These are phyloP conservation scores for Quercus cerris DNA, from an alignment of 306 rosid genomes.

Conservation along the genomic window DNA sequence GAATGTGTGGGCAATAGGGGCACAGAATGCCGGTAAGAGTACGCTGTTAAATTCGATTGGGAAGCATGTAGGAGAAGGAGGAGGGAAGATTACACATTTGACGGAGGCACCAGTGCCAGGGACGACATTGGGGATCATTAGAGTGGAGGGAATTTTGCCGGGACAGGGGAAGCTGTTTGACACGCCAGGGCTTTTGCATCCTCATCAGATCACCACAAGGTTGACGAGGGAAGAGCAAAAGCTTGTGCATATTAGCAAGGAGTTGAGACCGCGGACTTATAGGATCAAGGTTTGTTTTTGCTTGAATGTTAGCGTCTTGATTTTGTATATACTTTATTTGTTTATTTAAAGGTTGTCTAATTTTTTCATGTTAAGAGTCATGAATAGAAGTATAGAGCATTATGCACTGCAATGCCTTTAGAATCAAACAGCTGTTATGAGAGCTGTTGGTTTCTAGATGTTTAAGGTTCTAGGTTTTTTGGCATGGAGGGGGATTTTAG, in stretches of 20 bases:
- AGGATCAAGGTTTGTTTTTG: constrained; percentile 70
- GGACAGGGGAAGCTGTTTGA: constrained; percentile 82
- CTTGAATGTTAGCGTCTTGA: background rate
- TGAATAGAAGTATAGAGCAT: background rate
- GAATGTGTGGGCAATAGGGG: constrained; percentile 90
- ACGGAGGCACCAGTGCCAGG: constrained; percentile 97
- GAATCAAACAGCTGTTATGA: too few species aligned
- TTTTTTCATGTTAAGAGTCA: background rate
- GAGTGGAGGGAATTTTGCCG: constrained; percentile 89
- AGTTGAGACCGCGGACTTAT: constrained; percentile 89
- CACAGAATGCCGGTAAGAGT: constrained; percentile 97
- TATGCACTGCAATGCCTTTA: background rate
- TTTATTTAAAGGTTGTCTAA: too few species aligned
- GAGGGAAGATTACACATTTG: constrained; percentile 66
- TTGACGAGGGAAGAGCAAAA: constrained; percentile 83
- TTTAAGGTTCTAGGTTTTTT: background rate
- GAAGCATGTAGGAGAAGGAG: constrained; percentile 56
- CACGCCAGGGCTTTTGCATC: constrained; percentile 90
- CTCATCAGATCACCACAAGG: constrained; percentile 81
- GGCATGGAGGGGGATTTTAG: background rate
- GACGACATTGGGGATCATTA: constrained; percentile 86
- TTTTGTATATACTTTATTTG: too few species aligned
- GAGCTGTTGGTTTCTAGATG: background rate
- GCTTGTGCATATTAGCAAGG: constrained; percentile 83
- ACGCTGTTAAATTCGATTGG: constrained; percentile 80